Conservation (phyloP, 345 rosid species). For the Linum trigynum region DNA sequence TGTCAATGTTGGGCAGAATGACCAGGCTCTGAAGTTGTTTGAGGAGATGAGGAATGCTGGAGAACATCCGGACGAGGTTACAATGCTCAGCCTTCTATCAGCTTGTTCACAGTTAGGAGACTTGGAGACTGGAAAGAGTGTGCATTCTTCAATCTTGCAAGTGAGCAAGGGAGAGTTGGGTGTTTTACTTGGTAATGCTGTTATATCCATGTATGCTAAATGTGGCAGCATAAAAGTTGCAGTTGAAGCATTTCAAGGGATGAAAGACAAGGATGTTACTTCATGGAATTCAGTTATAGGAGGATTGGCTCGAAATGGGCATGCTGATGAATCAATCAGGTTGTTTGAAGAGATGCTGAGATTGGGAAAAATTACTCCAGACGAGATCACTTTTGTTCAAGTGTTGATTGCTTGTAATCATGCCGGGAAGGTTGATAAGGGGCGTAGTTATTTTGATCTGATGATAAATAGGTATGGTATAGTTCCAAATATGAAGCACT, state of each 20-base stretch:
- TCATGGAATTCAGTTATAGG: slow-evolving; percentile 57
- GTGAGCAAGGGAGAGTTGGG: slow-evolving; percentile 17
- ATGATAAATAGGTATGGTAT: slow-evolving; percentile 39
- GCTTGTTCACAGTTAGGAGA: slow-evolving; percentile 56
- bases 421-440: slow-evolving; percentile 50
- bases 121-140: slow-evolving; percentile 43
- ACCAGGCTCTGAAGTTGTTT: slow-evolving; percentile 41
- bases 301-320: slow-evolving; percentile 61
- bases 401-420: slow-evolving; percentile 60
- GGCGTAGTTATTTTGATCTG: slow-evolving; percentile 42
- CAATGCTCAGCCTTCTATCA: slow-evolving; percentile 51
- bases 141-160: slow-evolving; percentile 38
- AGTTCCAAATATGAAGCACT: slow-evolving; percentile 57
- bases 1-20: slow-evolving; percentile 29
- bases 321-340: slow-evolving; percentile 37
- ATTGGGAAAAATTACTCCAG: slow-evolving; percentile 35
- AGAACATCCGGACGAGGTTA: slow-evolving; percentile 57
- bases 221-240: slow-evolving; percentile 54
- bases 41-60: slow-evolving; percentile 58
- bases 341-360: slow-evolving; percentile 46
- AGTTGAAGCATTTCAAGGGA: slow-evolving; percentile 38
- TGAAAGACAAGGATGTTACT: slow-evolving; percentile 44
- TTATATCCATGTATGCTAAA: slow-evolving; percentile 62
- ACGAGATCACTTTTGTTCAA: slow-evolving; percentile 57
- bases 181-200: slow-evolving; percentile 46